Evolutionary conservation across 2,329 filamentous ascomycete genomes (phyloP).

Genomic region (Iodosphaeria phyllophila): DNA sequence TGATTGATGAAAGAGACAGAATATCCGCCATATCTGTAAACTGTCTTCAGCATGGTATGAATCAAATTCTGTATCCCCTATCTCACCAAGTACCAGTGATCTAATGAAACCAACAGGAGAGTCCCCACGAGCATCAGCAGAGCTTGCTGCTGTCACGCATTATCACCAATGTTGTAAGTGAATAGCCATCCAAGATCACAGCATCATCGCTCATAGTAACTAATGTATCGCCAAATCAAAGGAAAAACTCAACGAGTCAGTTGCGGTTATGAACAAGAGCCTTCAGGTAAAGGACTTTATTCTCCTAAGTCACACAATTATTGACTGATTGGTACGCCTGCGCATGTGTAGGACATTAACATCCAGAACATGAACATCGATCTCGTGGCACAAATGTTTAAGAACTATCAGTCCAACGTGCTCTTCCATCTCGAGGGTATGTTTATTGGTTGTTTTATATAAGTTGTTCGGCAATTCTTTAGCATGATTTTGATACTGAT

Average conservation of each 20-base stretch:
- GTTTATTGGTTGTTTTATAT: slow-evolving; percentile 3
- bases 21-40: no score
- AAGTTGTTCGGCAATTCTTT: slow-evolving; percentile 5
- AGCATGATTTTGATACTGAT: no score
- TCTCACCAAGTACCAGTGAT: no score
- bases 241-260: slow-evolving; percentile 95
- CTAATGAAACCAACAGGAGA: no score
- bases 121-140: slow-evolving; percentile 94
- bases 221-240: slow-evolving; percentile 16
- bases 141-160: slow-evolving; percentile 83
- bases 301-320: no score
- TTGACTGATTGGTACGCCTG: slow-evolving; percentile 1
- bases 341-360: slow-evolving; percentile 68
- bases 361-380: slow-evolving; percentile 98
- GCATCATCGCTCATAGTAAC: no score
- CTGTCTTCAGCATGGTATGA: no score
- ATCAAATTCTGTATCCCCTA: no score
- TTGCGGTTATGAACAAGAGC: slow-evolving; percentile 81
- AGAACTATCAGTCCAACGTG: slow-evolving; percentile 97
- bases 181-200: neutral
- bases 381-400: slow-evolving; percentile 97
- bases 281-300: slow-evolving; percentile 43
- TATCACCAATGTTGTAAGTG: slow-evolving; percentile 85
- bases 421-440: slow-evolving; percentile 91
- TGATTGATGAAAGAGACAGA: no score